Evolutionary conservation across 257 asterid species (phyloP).

Genomic region (Fraxinus cuspidata): DNA sequence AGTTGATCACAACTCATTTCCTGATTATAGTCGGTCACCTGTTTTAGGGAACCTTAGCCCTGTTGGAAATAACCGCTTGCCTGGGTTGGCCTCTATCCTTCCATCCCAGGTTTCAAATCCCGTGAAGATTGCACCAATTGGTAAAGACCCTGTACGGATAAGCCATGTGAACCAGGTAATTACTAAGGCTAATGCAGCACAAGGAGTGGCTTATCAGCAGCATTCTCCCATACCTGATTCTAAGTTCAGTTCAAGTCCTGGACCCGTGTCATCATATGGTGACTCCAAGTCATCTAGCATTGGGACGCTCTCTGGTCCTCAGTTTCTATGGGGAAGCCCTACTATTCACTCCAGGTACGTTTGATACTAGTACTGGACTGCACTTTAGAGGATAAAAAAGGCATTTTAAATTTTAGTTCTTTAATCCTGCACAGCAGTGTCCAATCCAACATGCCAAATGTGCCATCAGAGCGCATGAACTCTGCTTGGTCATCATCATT

Average conservation of each 20-base stretch:
- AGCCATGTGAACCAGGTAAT: conserved; percentile 38
- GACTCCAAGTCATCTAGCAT: conserved; percentile 70
- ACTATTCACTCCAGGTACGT: conserved; percentile 37
- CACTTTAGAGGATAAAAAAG: background rate
- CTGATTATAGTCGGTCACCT: conserved; percentile 45
- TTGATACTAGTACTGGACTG: conserved; percentile 37
- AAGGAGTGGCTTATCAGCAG: conserved; percentile 40
- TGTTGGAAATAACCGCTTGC: conserved; percentile 29
- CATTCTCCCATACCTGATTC: conserved; percentile 52
- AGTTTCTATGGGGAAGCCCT: conserved; percentile 97
- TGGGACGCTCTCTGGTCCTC: conserved; percentile 91
- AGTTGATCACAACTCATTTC: conserved; percentile 63
- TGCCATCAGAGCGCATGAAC: conserved; percentile 39
- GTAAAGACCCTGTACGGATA: conserved; percentile 67
- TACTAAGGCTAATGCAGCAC: conserved; percentile 28
- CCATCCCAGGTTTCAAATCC: conserved; percentile 37
- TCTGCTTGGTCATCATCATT: conserved; percentile 60
- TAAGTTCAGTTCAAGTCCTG: conserved; percentile 60
- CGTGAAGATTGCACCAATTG: conserved; percentile 75
- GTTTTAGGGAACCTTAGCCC: conserved; percentile 37
- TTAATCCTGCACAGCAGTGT: background rate
- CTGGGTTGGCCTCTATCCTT: conserved; percentile 50
- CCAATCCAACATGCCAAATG: background rate
- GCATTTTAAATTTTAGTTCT: background rate
- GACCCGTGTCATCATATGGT: conserved; percentile 52